These are phyloP conservation scores for Stevia rebaudiana DNA, from an alignment of 140 eudicot genomes.

Conservation along the genomic window DNA sequence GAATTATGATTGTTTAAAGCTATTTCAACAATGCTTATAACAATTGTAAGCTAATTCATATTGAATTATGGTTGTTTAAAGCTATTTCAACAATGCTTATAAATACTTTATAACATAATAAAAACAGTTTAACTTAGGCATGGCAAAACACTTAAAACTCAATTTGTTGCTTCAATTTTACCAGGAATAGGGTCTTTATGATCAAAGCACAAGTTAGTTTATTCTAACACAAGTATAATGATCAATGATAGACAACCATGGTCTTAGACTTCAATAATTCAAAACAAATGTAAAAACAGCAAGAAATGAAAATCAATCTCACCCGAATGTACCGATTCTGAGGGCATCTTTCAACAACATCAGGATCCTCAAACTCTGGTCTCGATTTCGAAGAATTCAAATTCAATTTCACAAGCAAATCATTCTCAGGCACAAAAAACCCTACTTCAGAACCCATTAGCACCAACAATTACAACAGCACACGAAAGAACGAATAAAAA, in stretches of 20 bases:
- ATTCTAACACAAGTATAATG: not conserved
- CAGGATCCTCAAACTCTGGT: constrained; percentile 31
- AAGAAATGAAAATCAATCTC: not conserved
- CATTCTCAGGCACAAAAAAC: constrained; percentile 16
- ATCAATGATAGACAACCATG: not conserved
- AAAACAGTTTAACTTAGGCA: not conserved
- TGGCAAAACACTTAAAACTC: not conserved
- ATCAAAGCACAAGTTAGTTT: not conserved
- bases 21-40: not conserved
- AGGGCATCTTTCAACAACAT: constrained; percentile 36
- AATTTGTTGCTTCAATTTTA: constrained; percentile 5
- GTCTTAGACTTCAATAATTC: not conserved
- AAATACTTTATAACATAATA: not conserved
- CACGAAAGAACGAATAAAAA: constrained; percentile 5
- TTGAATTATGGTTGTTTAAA: too few relatives aligned
- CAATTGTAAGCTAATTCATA: too few relatives aligned
- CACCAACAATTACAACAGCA: constrained; percentile 13
- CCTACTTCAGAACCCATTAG: constrained; percentile 22
- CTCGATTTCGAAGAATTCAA: not conserved
- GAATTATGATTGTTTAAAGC: too few relatives aligned
- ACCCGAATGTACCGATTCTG: constrained; percentile 38
- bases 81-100: not conserved
- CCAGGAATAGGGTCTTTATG: not conserved
- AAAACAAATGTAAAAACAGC: not conserved
- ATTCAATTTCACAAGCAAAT: constrained; percentile 20